Evolutionary conservation across 768 basidiomycete species (phyloP).

Genomic region (Auricularia sp.): DNA sequence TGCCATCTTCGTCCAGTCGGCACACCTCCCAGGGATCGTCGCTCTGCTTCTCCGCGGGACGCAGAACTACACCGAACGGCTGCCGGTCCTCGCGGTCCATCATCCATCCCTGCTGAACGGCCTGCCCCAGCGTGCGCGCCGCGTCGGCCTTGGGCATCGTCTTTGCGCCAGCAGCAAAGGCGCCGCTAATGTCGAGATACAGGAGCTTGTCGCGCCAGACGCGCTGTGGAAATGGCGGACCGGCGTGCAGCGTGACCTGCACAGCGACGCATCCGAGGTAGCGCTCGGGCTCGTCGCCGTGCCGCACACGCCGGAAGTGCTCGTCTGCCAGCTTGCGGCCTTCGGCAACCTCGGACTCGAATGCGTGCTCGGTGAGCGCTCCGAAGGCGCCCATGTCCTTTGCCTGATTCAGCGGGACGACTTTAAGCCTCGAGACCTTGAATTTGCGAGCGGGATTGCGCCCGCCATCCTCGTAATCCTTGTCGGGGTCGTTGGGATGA

Average conservation of each 20-base stretch:
- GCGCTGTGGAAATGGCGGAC: slow-evolving; percentile 26
- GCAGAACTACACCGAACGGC: neutral
- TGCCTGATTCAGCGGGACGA: neutral
- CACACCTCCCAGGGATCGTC: neutral
- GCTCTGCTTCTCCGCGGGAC: neutral
- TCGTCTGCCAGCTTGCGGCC: neutral
- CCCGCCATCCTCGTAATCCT: neutral
- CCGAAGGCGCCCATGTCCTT: neutral
- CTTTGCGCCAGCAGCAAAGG: neutral
- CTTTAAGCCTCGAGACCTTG: neutral
- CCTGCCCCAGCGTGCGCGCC: neutral
- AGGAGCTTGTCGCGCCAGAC: neutral
- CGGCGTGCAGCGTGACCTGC: slow-evolving; percentile 29
- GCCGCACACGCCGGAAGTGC: neutral
- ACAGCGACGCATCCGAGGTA: slow-evolving; percentile 22
- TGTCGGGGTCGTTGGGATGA: neutral
- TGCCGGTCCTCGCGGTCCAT: neutral
- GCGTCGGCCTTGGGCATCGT: neutral
- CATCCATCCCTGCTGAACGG: neutral
- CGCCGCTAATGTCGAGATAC: neutral
- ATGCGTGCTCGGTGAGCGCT: neutral
- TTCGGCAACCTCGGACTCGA: neutral
- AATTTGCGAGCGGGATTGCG: neutral
- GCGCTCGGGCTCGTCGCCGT: neutral
- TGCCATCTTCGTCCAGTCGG: neutral